Evolutionary conservation across 179 eudicot species (phyloP).

Genomic region (Actinidia polygama): DNA sequence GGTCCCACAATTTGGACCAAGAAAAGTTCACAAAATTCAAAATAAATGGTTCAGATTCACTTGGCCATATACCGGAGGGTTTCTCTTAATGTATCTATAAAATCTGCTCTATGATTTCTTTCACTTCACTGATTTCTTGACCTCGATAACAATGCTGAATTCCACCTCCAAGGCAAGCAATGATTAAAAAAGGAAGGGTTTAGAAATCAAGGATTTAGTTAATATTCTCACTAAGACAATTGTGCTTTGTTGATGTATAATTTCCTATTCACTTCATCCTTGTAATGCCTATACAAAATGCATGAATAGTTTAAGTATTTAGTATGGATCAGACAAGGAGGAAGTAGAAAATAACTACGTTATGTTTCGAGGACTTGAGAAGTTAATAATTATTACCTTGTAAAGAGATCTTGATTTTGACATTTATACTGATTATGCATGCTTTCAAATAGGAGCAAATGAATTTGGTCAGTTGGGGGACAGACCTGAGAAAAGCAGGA

Average conservation of each 20-base stretch:
- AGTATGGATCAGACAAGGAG: background rate
- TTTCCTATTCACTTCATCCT: slow-evolving; percentile 3
- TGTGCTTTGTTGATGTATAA: background rate
- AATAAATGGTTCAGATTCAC: too few species aligned
- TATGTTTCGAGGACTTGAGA: background rate
- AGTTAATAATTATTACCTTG: background rate
- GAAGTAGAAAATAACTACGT: background rate
- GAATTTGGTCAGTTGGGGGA: slow-evolving; percentile 99
- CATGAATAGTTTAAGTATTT: background rate
- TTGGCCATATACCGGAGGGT: too few species aligned
- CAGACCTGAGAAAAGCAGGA: slow-evolving; percentile 89
- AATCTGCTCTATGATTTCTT: background rate
- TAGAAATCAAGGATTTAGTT: background rate
- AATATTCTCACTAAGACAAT: too few species aligned
- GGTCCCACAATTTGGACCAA: too few species aligned
- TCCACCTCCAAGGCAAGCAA: background rate
- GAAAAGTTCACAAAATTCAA: too few species aligned
- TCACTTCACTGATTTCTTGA: background rate
- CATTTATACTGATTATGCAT: slow-evolving; percentile 11
- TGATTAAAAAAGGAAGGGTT: background rate
- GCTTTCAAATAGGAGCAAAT: slow-evolving; percentile 72
- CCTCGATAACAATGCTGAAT: background rate
- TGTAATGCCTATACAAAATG: background rate
- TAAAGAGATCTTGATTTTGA: background rate
- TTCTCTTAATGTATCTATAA: background rate